Conservation (phyloP, 805 yeast genomes). For the Saccharomyces eubayanus region DNA sequence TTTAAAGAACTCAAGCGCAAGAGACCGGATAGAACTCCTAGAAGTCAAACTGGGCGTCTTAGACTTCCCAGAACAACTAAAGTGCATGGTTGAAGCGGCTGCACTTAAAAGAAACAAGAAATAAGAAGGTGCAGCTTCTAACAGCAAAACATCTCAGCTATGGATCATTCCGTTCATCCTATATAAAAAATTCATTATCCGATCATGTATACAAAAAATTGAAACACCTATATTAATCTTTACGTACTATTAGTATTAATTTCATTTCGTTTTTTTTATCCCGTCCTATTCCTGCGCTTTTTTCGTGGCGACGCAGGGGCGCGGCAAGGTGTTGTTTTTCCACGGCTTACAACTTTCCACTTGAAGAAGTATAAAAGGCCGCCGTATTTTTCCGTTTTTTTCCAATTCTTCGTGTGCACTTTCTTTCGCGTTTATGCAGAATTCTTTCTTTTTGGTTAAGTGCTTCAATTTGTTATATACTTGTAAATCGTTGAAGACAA, state of each 20-base stretch:
- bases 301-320: background rate
- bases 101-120: constrained; percentile 3
- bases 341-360: background rate
- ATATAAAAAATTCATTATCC: background rate
- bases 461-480: background rate
- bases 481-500: background rate
- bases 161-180: background rate
- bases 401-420: background rate
- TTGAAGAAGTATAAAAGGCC: background rate
- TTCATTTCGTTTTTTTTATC: background rate
- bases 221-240: background rate
- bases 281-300: background rate
- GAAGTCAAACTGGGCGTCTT: constrained; percentile 52
- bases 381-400: background rate
- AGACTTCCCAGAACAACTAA: constrained; percentile 61
- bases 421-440: background rate
- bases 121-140: background rate
- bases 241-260: background rate
- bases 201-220: background rate
- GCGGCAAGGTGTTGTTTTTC: background rate
- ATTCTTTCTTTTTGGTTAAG: background rate
- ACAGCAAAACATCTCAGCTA: background rate
- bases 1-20: constrained; percentile 29
- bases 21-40: constrained; percentile 39
- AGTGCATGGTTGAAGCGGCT: constrained; percentile 31